Evolutionary conservation across 2,329 filamentous ascomycete species (phyloP), one percentile per base, ranked within the genome.

Genomic region (Colletotrichum liaoningense): DNA sequence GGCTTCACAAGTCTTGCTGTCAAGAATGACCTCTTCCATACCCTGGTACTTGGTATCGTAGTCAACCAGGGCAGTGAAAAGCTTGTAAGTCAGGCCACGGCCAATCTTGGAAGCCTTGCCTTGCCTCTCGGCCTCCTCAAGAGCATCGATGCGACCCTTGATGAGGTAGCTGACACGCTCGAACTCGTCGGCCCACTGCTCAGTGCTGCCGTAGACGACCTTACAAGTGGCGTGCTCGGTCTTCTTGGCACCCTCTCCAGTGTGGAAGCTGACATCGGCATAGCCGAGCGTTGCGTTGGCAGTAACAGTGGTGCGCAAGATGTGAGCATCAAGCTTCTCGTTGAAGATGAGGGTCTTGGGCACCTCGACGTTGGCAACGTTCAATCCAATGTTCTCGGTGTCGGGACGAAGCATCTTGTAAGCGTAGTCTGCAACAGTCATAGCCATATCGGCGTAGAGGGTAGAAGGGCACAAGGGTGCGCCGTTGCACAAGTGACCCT

Each of bases 81-180:
- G 88, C 83, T 95, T 95, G 88, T 97, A 97, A 16, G 93, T 92
- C 84, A 95, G 90, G 42, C 93, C 93, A 30, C 93, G 91, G 63
- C 93, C 89, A 74, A 95, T 89, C 83, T 93, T 93, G 80, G 93
- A 93, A 33, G 93, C 92, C 69, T 89, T 88, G 52, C 93, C 93
- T 42, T 86, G 87, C 77, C 89, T 84, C 68, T 93, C 92, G 72
- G 90, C 92, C 74, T 89, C 84, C 76, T 87, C 84, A 3, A 93
- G 86, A 30, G 86, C 82, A 24, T 91, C 85, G 67, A 93, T 87
- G 69, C 91, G 89, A 26, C 86, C 87, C 77, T 91, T 89, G 79
- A 96, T 90, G 46, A 95, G 86, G 79, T 95, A 94, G 76, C 88
- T 87, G 76, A 89, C 89, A 66, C 92, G 91, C 73, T 91, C 87